Percentiles rank a stretch among this genome's conserved stretches.
Evolutionary conservation across 257 asterid species (phyloP).

Genomic region (Leptodermis oblonga): DNA sequence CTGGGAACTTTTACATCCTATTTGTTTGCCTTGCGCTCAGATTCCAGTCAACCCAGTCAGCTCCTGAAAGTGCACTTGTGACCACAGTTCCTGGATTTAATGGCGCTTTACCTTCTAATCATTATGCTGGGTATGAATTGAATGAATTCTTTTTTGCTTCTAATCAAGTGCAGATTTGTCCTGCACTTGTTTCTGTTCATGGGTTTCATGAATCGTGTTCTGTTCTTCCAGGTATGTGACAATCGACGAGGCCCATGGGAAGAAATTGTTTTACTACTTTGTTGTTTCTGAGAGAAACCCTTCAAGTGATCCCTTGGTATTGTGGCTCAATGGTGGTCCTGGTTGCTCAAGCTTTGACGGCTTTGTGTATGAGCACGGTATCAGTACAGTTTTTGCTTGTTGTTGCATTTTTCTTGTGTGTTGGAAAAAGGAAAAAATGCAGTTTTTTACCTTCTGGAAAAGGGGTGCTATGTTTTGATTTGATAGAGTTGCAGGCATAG

Average conservation of each 20-base stretch:
- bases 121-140: conserved; percentile 68
- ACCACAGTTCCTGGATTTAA: conserved; percentile 65
- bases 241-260: conserved; percentile 58
- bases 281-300: conserved; percentile 80
- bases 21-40: conserved; percentile 8
- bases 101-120: conserved; percentile 75
- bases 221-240: conserved; percentile 54
- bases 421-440: too few species aligned
- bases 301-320: conserved; percentile 73
- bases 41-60: conserved; percentile 36
- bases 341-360: conserved; percentile 99
- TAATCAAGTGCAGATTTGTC: neutral
- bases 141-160: neutral
- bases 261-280: conserved; percentile 73
- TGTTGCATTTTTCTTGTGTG: too few species aligned
- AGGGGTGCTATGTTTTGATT: neutral
- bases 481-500: neutral
- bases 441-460: too few species aligned
- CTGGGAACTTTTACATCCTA: neutral
- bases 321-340: conserved; percentile 99
- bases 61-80: conserved; percentile 58
- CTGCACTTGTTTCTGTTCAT: neutral
- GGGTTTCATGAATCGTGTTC: neutral
- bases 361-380: conserved; percentile 92
- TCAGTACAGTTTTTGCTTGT: neutral